phyloP scores from a whole-genome alignment of 1,284 basidiomycete genomes.

The Leccinum holopus region DNA sequence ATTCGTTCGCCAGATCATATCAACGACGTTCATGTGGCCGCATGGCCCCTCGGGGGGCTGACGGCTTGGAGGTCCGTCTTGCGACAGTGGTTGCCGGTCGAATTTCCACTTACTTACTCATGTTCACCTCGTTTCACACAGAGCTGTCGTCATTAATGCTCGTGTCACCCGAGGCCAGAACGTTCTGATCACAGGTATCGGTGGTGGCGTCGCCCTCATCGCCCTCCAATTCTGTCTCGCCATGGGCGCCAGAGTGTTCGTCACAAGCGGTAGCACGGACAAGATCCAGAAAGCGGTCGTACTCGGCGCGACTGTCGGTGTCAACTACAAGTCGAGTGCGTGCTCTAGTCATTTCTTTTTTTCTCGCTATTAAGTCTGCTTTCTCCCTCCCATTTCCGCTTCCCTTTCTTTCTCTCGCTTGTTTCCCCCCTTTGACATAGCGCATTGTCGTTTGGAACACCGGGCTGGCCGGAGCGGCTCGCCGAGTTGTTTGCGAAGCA shows the following conservation, averaged over 20 bases:
- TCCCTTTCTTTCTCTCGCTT: not conserved
- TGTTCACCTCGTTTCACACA: conserved; percentile 28
- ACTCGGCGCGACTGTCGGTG: conserved; percentile 78
- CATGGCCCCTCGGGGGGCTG: conserved; percentile 75
- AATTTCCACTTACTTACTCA: not conserved
- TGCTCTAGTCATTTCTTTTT: conserved; percentile 5
- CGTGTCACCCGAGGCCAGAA: conserved; percentile 63
- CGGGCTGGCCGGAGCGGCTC: conserved; percentile 65
- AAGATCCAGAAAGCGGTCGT: conserved; percentile 69
- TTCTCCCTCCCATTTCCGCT: not conserved
- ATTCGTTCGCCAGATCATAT: conserved; percentile 64
- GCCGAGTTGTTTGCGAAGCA: conserved; percentile 45
- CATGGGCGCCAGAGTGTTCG: conserved; percentile 76
- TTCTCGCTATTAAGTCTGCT: not conserved
- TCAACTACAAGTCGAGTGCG: conserved; percentile 69
- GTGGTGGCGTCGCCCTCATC: conserved; percentile 80
- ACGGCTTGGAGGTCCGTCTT: conserved; percentile 76
- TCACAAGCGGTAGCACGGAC: conserved; percentile 71
- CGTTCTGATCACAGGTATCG: conserved; percentile 77
- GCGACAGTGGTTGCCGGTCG: not conserved
- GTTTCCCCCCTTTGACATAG: not conserved
- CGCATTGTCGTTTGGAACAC: conserved; percentile 34
- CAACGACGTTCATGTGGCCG: conserved; percentile 64
- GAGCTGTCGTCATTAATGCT: conserved; percentile 72
- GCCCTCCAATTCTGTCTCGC: conserved; percentile 79